A percentile compares a stretch with the other conserved stretches of the same genome.
Evolutionary conservation across 441 rosid genomes (phyloP).

Genomic region (Gossypium schwendimanii): DNA sequence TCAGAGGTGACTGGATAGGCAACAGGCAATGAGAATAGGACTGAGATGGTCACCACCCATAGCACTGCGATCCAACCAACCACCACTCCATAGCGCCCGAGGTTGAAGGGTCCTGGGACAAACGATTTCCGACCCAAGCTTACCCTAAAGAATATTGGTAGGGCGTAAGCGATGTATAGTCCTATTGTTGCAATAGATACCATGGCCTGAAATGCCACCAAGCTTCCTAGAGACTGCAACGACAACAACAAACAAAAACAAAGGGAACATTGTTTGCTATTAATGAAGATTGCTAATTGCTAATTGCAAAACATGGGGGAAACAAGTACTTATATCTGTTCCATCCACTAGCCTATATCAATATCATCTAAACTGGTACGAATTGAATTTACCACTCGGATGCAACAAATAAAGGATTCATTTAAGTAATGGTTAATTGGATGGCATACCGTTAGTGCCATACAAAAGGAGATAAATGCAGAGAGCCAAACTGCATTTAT

Average conservation of each 20-base stretch:
- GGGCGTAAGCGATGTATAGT: constrained; percentile 86
- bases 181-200: constrained; percentile 95
- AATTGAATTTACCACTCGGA: neutral
- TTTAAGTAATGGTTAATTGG: neutral
- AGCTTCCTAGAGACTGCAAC: constrained; percentile 80
- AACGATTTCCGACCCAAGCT: constrained; percentile 72
- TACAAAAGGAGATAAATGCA: constrained; percentile 65
- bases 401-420: neutral
- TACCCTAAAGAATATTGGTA: constrained; percentile 79
- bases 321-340: neutral
- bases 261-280: neutral
- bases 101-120: constrained; percentile 69
- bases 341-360: neutral
- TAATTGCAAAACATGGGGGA: too few species aligned
- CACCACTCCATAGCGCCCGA: constrained; percentile 54
- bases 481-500: constrained; percentile 91
- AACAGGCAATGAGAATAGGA: constrained; percentile 90
- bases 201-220: constrained; percentile 93
- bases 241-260: neutral
- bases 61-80: constrained; percentile 84
- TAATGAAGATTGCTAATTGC: neutral
- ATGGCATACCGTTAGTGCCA: constrained; percentile 81
- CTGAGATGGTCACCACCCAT: constrained; percentile 82
- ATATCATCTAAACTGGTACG: neutral
- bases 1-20: constrained; percentile 67